Percentiles rank a stretch among this genome's conserved stretches.
Evolutionary conservation across 345 rosid genomes (phyloP).

Genomic region (Mangifera indica): DNA sequence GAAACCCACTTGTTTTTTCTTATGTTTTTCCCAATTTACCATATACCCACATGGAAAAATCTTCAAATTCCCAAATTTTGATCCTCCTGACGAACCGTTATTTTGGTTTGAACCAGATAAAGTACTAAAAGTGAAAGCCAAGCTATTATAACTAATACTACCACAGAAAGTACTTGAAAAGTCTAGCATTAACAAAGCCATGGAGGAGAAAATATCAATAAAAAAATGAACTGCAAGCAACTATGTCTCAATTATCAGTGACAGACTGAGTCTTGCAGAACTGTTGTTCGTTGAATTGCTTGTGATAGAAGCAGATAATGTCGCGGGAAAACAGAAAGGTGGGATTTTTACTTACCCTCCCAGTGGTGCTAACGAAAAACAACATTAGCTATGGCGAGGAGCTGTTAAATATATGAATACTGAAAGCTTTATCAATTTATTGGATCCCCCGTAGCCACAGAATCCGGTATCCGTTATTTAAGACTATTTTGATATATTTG

Average conservation of each 20-base stretch:
- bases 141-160: constrained; percentile 29
- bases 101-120: constrained; percentile 24
- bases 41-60: constrained; percentile 28
- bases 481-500: not conserved
- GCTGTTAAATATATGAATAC: not conserved
- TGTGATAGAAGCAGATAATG: not conserved
- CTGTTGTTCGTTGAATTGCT: constrained; percentile 21
- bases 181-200: constrained; percentile 48
- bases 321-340: not conserved
- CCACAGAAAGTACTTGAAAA: constrained; percentile 42
- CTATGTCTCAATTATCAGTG: not conserved
- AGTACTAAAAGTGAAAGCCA: constrained; percentile 20
- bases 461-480: not conserved
- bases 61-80: constrained; percentile 35
- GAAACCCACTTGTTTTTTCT: constrained; percentile 35
- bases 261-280: not conserved
- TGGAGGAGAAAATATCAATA: constrained; percentile 16
- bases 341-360: constrained; percentile 7
- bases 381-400: not conserved
- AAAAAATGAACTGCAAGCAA: constrained; percentile 3
- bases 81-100: constrained; percentile 21
- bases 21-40: constrained; percentile 35
- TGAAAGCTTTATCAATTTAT: constrained; percentile 9
- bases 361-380: not conserved
- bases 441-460: constrained; percentile 7